Percentiles rank a stretch among this genome's conserved stretches.
These are phyloP conservation scores for Blastocystis sp. DNA, from an alignment of 352 stramenopile genomes.

Conservation along the genomic window DNA sequence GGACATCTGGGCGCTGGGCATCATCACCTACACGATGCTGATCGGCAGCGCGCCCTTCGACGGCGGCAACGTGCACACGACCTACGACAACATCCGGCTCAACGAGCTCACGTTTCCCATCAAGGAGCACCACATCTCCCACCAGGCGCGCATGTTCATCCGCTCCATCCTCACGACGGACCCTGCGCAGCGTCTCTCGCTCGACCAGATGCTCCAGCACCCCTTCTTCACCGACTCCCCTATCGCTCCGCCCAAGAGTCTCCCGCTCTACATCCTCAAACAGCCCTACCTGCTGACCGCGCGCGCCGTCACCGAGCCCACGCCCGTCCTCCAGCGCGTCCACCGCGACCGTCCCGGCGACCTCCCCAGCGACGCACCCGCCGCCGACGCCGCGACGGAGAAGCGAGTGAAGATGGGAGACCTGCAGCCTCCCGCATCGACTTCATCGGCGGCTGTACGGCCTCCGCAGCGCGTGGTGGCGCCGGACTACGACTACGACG, in stretches of 20 bases:
- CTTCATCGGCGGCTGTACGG: neutral
- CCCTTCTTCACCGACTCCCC: conserved; percentile 57
- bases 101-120: conserved; percentile 48
- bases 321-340: conserved; percentile 25
- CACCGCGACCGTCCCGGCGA: neutral
- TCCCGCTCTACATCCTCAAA: conserved; percentile 51
- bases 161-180: conserved; percentile 39
- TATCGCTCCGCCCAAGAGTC: conserved; percentile 43
- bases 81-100: conserved; percentile 53
- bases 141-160: conserved; percentile 55
- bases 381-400: neutral
- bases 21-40: conserved; percentile 87
- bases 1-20: conserved; percentile 82
- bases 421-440: neutral
- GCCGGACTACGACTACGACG: conserved; percentile 12
- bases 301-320: conserved; percentile 13
- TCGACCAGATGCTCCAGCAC: conserved; percentile 51
- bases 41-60: conserved; percentile 88
- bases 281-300: conserved; percentile 38
- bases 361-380: neutral
- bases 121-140: conserved; percentile 43
- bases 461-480: neutral
- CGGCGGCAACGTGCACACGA: conserved; percentile 73
- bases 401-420: conserved; percentile 7
- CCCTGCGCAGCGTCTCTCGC: conserved; percentile 27